Percentiles rank a stretch among this genome's conserved stretches.
phyloP scores from a whole-genome alignment of 2,329 filamentous ascomycete species.

The Ascochyta koolunga region DNA sequence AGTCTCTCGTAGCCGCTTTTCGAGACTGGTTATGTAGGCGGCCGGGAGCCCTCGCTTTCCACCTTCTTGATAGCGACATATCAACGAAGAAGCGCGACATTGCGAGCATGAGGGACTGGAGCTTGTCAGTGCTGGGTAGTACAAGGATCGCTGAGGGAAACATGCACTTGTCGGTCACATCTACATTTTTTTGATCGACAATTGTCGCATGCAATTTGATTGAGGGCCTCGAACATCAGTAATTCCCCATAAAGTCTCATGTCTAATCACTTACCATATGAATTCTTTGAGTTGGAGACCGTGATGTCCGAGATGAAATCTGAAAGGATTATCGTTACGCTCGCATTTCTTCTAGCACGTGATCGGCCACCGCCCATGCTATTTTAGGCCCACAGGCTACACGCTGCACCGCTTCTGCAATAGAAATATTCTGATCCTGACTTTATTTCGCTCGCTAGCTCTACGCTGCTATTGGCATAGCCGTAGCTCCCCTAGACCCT shows the following conservation, averaged over 20 bases:
- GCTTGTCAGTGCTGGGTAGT: not conserved
- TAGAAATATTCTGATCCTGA: not conserved
- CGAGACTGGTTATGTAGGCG: conserved; percentile 33
- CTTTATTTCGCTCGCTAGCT: not conserved
- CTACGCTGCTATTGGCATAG: not conserved
- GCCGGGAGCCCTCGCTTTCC: conserved; percentile 35
- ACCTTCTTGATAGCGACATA: conserved; percentile 33
- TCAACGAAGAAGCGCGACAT: conserved; percentile 20
- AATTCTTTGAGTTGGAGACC: not conserved
- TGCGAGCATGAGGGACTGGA: conserved; percentile 34
- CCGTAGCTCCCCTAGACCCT: not conserved
- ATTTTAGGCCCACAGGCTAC: not conserved
- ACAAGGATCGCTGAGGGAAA: not conserved
- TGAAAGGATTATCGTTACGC: not conserved
- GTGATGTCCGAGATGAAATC: not conserved
- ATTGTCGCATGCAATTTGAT: conserved; percentile 35
- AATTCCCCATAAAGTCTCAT: not conserved
- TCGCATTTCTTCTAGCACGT: not conserved
- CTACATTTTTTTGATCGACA: conserved; percentile 38
- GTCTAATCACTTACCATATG: not conserved
- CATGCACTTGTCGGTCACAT: conserved; percentile 34
- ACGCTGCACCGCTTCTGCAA: not conserved
- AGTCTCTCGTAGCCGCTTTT: conserved; percentile 32
- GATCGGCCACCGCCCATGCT: not conserved
- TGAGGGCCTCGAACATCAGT: conserved; percentile 15